Evolutionary conservation across 176 grass and related monocot genomes (phyloP).

Genomic region (Bromus sterilis): DNA sequence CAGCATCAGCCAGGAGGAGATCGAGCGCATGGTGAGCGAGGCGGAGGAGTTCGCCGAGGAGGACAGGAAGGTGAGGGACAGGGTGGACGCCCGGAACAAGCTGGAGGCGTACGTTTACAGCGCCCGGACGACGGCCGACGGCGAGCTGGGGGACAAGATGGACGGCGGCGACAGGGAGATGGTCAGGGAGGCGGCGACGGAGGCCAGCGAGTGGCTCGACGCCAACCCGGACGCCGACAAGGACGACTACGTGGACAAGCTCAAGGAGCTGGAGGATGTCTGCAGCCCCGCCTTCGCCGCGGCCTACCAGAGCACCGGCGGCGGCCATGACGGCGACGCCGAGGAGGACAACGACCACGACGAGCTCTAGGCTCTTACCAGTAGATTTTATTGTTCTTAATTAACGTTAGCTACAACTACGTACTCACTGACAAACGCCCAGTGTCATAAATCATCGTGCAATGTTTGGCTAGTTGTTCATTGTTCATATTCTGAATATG

Average conservation of each 20-base stretch:
- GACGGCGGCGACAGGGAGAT: constrained; percentile 11
- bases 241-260: constrained; percentile 24
- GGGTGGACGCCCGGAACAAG: constrained; percentile 24
- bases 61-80: constrained; percentile 22
- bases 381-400: not conserved
- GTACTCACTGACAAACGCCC: too few relatives aligned
- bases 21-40: constrained; percentile 20
- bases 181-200: constrained; percentile 5
- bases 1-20: constrained; percentile 1
- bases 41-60: constrained; percentile 30
- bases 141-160: constrained; percentile 6
- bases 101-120: constrained; percentile 22
- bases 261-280: constrained; percentile 26
- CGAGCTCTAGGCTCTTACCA: not conserved
- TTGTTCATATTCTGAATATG: too few relatives aligned
- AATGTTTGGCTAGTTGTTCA: too few relatives aligned
- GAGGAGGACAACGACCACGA: constrained; percentile 6
- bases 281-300: constrained; percentile 15
- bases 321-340: not conserved
- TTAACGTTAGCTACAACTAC: too few relatives aligned
- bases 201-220: constrained; percentile 18
- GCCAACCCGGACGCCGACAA: not conserved
- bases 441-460: too few relatives aligned
- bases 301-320: not conserved
- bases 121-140: not conserved